A percentile compares a stretch with the other conserved stretches of the same genome.
These are phyloP conservation scores for Candida schatavii DNA, from an alignment of 805 yeast species.

Conservation along the genomic window DNA sequence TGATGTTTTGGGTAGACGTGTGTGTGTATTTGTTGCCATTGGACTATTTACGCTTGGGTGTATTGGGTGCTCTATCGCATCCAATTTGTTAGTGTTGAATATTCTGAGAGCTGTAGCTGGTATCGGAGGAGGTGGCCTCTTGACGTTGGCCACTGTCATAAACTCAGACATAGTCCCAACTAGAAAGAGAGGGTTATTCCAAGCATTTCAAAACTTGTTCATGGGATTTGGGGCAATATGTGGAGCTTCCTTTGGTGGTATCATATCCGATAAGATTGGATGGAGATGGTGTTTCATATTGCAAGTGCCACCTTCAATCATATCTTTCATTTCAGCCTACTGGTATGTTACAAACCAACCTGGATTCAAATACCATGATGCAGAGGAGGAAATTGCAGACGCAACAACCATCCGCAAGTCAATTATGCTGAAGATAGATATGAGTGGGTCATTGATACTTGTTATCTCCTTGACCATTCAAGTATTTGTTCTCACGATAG, in stretches of 20 bases:
- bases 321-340: conserved; percentile 34
- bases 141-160: conserved; percentile 35
- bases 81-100: conserved; percentile 24
- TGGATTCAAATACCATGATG: conserved; percentile 11
- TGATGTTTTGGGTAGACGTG: conserved; percentile 36
- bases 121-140: conserved; percentile 42
- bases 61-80: conserved; percentile 31
- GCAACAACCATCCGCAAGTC: conserved; percentile 2
- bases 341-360: conserved; percentile 26
- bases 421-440: conserved; percentile 24
- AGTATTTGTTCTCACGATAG: conserved; percentile 23
- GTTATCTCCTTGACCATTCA: conserved; percentile 31
- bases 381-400: background rate
- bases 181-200: conserved; percentile 36
- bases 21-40: conserved; percentile 33
- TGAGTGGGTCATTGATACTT: conserved; percentile 29
- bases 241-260: conserved; percentile 68
- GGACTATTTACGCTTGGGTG: conserved; percentile 32
- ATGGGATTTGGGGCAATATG: conserved; percentile 50
- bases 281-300: conserved; percentile 64
- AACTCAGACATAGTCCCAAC: conserved; percentile 37
- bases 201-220: conserved; percentile 37
- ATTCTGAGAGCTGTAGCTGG: conserved; percentile 38
- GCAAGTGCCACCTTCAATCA: conserved; percentile 51
- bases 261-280: conserved; percentile 49